phyloP scores from a whole-genome alignment of 2,329 filamentous ascomycete species.

The Neocucurbitaria cava region DNA sequence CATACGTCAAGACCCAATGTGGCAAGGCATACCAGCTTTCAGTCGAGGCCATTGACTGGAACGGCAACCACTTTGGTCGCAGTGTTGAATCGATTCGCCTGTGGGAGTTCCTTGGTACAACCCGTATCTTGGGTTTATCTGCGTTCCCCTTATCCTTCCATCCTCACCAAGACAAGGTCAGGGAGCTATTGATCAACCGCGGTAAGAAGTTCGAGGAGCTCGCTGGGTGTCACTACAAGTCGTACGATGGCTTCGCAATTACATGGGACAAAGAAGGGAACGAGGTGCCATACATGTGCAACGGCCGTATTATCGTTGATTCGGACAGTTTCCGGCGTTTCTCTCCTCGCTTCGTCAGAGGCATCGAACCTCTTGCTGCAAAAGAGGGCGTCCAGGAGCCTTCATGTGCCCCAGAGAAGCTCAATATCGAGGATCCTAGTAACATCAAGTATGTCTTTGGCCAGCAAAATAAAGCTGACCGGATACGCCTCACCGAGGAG shows the following conservation, averaged over 20 bases:
- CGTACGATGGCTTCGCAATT: slow-evolving; percentile 73
- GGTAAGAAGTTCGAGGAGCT: slow-evolving; percentile 82
- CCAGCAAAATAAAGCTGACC: slow-evolving; percentile 37
- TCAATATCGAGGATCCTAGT: slow-evolving; percentile 9
- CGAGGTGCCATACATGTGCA: slow-evolving; percentile 36
- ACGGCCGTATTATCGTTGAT: slow-evolving; percentile 86
- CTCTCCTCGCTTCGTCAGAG: slow-evolving; percentile 50
- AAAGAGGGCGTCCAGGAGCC: slow-evolving; percentile 24
- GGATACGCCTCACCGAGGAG: slow-evolving; percentile 73
- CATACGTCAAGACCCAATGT: background rate
- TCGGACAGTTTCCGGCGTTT: slow-evolving; percentile 57
- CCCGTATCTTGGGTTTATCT: slow-evolving; percentile 77
- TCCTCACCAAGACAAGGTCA: slow-evolving; percentile 64
- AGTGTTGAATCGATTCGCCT: slow-evolving; percentile 27
- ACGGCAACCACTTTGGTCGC: slow-evolving; percentile 26
- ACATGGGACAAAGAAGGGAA: slow-evolving; percentile 15
- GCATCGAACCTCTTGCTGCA: slow-evolving; percentile 22
- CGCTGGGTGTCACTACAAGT: slow-evolving; percentile 77
- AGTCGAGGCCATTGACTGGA: slow-evolving; percentile 40
- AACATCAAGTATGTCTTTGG: slow-evolving; percentile 24
- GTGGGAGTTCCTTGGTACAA: slow-evolving; percentile 71
- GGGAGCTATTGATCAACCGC: slow-evolving; percentile 72
- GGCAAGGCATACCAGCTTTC: slow-evolving; percentile 25
- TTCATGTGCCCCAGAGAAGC: slow-evolving; percentile 30
- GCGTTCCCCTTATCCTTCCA: slow-evolving; percentile 83